Evolutionary conservation across 352 stramenopile species (phyloP).

Genomic region (Pelagophyceae sp.): DNA sequence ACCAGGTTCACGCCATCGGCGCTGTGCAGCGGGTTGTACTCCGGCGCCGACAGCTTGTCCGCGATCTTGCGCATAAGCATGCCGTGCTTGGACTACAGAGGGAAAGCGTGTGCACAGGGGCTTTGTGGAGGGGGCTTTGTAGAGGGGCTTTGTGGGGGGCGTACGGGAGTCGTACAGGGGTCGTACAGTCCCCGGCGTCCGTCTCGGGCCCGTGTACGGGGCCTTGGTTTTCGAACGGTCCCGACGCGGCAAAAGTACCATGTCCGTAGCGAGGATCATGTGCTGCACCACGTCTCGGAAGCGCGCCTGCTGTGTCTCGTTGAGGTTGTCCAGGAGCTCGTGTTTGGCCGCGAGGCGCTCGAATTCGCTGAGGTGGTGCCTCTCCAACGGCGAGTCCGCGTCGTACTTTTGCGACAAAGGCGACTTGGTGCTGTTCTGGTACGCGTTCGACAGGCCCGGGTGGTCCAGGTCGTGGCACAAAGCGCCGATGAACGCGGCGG

Average conservation of each 20-base stretch:
- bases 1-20: constrained; percentile 1
- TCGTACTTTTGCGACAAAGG: not conserved
- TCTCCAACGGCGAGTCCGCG: not conserved
- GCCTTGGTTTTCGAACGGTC: no score
- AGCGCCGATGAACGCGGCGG: constrained; percentile 49
- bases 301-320: not conserved
- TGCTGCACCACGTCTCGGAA: not conserved
- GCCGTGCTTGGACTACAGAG: constrained; percentile 12
- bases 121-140: no score
- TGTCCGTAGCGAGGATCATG: constrained; percentile 20
- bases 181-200: no score
- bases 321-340: not conserved
- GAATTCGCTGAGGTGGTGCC: constrained; percentile 9
- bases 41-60: not conserved
- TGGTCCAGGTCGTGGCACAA: constrained; percentile 80
- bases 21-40: not conserved
- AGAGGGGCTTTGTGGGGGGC: no score
- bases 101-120: no score
- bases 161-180: no score
- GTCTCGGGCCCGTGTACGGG: no score
- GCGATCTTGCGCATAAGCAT: constrained; percentile 15
- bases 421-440: constrained; percentile 51
- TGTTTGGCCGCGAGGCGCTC: not conserved
- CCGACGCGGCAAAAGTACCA: no score
- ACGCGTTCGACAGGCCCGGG: constrained; percentile 73